Conservation (phyloP, 768 basidiomycete species). For the Leccinum variicolor region DNA sequence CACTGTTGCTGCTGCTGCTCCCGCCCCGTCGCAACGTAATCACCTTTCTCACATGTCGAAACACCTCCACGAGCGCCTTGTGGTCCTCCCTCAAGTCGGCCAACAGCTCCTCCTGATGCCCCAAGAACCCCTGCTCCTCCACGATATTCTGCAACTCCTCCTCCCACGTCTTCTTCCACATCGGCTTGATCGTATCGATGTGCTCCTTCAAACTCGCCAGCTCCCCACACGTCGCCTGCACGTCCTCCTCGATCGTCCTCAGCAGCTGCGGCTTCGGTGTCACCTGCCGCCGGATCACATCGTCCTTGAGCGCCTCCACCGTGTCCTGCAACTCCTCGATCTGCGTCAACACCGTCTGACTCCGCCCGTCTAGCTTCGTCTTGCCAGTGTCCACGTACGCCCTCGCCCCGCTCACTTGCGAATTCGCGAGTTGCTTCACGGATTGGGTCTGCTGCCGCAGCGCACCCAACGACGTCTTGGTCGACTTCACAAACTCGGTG, state of each 20-base stretch:
- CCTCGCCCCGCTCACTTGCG: constrained; percentile 80
- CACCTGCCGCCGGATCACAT: constrained; percentile 85
- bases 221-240: constrained; percentile 62
- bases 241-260: constrained; percentile 68
- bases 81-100: constrained; percentile 88
- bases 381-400: constrained; percentile 91
- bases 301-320: constrained; percentile 85
- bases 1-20: background rate
- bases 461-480: constrained; percentile 77
- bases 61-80: constrained; percentile 84
- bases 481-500: constrained; percentile 88
- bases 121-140: constrained; percentile 93
- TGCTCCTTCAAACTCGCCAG: constrained; percentile 78
- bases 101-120: constrained; percentile 90
- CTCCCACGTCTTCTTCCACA: constrained; percentile 99
- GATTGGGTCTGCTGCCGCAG: constrained; percentile 82
- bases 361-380: constrained; percentile 83
- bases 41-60: constrained; percentile 88
- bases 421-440: constrained; percentile 82
- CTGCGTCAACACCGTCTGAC: constrained; percentile 86
- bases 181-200: constrained; percentile 85
- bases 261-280: constrained; percentile 75
- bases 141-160: constrained; percentile 95
- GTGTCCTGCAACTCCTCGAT: constrained; percentile 92
- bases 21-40: constrained; percentile 50